Conservation (phyloP, 768 basidiomycete genomes). For the Lentinus tigrinus region DNA sequence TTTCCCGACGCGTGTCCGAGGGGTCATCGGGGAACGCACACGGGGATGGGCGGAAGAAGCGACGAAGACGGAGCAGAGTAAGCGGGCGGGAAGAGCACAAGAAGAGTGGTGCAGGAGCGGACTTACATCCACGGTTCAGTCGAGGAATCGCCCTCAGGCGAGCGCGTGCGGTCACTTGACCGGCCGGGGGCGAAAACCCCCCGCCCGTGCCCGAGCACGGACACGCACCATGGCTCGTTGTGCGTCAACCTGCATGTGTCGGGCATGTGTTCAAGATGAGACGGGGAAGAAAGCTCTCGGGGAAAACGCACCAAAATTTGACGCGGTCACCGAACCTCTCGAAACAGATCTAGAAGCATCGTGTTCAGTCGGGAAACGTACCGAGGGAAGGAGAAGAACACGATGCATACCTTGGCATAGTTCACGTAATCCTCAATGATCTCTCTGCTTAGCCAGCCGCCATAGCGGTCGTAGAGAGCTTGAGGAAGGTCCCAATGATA, state of each 20-base stretch:
- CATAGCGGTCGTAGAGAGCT: constrained; percentile 69
- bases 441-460: constrained; percentile 75
- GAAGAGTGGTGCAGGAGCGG: constrained; percentile 15
- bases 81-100: background rate
- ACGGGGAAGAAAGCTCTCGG: background rate
- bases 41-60: background rate
- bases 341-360: constrained; percentile 57
- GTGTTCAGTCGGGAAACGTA: background rate
- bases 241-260: constrained; percentile 56
- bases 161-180: constrained; percentile 60
- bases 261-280: constrained; percentile 10
- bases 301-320: constrained; percentile 57
- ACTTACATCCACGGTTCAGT: constrained; percentile 71
- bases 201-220: constrained; percentile 67
- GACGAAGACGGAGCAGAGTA: background rate
- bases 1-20: background rate
- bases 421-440: constrained; percentile 62
- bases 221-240: constrained; percentile 76
- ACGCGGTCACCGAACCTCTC: constrained; percentile 74
- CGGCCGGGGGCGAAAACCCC: constrained; percentile 73
- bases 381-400: background rate
- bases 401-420: constrained; percentile 43
- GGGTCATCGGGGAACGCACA: background rate
- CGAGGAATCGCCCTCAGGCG: constrained; percentile 59
- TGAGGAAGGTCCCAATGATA: constrained; percentile 84